A percentile compares a stretch with the other conserved stretches of the same genome.
Conservation (phyloP, 768 basidiomycete species). For the Russula brevipes region DNA sequence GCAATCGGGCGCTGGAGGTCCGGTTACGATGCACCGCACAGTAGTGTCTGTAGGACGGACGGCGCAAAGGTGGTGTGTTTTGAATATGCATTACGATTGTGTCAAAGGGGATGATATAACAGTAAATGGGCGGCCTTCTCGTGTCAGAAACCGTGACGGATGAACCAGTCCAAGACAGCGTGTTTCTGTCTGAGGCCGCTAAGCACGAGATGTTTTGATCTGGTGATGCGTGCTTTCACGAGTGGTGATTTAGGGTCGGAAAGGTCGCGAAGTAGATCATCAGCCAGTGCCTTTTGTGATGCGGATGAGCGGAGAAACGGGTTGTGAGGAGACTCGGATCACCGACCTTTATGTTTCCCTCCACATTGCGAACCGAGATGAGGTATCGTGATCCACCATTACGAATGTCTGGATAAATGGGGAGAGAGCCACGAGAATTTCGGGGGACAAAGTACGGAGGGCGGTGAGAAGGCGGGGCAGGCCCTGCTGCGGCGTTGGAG, state of each 20-base stretch:
- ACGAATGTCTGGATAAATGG: slow-evolving; percentile 71
- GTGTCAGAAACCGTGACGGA: slow-evolving; percentile 55
- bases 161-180: slow-evolving; percentile 58
- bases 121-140: slow-evolving; percentile 18
- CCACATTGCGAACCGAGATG: slow-evolving; percentile 60
- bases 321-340: slow-evolving; percentile 6
- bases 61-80: slow-evolving; percentile 14
- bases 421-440: slow-evolving; percentile 60
- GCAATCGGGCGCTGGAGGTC: slow-evolving; percentile 2
- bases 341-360: slow-evolving; percentile 57
- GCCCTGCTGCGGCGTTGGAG: slow-evolving; percentile 5
- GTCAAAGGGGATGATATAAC: slow-evolving; percentile 16
- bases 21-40: not conserved
- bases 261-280: slow-evolving; percentile 49
- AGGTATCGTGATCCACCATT: slow-evolving; percentile 57
- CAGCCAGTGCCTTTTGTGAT: slow-evolving; percentile 47
- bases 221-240: slow-evolving; percentile 44
- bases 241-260: slow-evolving; percentile 47
- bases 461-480: slow-evolving; percentile 9
- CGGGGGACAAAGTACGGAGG: slow-evolving; percentile 57
- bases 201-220: slow-evolving; percentile 52
- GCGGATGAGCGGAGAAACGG: slow-evolving; percentile 3
- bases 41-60: not conserved
- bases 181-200: slow-evolving; percentile 60
- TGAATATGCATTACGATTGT: slow-evolving; percentile 7